Evolutionary conservation across 805 yeast species (phyloP).

Genomic region (Ogataea thermomethanolica): DNA sequence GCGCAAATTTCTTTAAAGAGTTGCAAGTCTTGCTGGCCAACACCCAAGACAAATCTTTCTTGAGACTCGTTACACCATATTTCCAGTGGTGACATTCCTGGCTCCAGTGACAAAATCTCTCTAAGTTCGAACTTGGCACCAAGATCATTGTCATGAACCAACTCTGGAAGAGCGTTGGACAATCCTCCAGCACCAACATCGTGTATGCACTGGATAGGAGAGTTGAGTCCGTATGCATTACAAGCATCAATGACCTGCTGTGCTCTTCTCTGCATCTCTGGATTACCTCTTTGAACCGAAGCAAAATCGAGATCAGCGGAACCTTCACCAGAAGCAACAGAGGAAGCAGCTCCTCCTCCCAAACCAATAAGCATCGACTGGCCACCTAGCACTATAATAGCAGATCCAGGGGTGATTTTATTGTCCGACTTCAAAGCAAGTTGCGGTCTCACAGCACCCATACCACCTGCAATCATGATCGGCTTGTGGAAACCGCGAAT

Average conservation of each 20-base stretch:
- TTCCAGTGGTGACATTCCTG: slow-evolving; percentile 99
- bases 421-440: slow-evolving; percentile 78
- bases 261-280: slow-evolving; percentile 98
- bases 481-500: slow-evolving; percentile 98
- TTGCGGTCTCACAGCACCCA: slow-evolving; percentile 94
- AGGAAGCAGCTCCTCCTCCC: slow-evolving; percentile 99
- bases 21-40: slow-evolving; percentile 71
- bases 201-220: slow-evolving; percentile 91
- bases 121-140: slow-evolving; percentile 94
- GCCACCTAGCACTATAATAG: slow-evolving; percentile 93
- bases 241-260: slow-evolving; percentile 97
- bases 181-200: slow-evolving; percentile 99
- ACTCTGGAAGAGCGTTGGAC: slow-evolving; percentile 94
- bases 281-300: slow-evolving; percentile 98
- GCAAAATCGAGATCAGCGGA: slow-evolving; percentile 97
- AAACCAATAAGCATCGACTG: slow-evolving; percentile 96
- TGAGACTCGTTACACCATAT: slow-evolving; percentile 99
- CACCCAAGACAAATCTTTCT: slow-evolving; percentile 95
- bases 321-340: slow-evolving; percentile 93
- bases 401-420: slow-evolving; percentile 87
- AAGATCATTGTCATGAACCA: slow-evolving; percentile 93
- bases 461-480: slow-evolving; percentile 98
- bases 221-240: slow-evolving; percentile 67
- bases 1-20: slow-evolving; percentile 75
- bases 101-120: slow-evolving; percentile 85